Evolutionary conservation across 495 filamentous ascomycete genomes (phyloP).

Genomic region (Cercophora newfieldiana): DNA sequence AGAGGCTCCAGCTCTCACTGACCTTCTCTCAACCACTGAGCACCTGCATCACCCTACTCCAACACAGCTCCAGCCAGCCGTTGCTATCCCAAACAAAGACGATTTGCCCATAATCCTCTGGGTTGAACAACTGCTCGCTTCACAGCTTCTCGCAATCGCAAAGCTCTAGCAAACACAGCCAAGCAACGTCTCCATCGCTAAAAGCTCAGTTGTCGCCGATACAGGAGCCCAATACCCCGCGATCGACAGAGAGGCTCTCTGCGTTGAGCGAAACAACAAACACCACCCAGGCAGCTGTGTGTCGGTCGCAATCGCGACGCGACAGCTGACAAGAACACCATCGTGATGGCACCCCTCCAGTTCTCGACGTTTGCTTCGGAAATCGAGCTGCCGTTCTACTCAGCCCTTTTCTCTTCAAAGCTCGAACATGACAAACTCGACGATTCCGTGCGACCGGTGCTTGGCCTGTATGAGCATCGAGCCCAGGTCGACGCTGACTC

Average conservation of each 20-base stretch:
- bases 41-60: too few species aligned
- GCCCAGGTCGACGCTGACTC: conserved; percentile 64
- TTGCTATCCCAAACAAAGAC: neutral
- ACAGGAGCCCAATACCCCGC: neutral
- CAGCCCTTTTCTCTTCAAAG: conserved; percentile 81
- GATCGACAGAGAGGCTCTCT: neutral
- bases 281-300: neutral
- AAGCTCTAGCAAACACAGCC: neutral
- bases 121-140: neutral
- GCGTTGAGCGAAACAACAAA: neutral
- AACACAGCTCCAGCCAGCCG: neutral
- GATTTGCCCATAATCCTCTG: neutral
- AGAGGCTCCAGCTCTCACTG: neutral
- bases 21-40: neutral
- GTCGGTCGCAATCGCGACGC: neutral
- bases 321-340: neutral
- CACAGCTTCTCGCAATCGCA: neutral
- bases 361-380: conserved; percentile 90
- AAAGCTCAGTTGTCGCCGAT: neutral
- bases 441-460: conserved; percentile 79
- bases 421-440: conserved; percentile 96
- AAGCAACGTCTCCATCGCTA: neutral
- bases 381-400: conserved; percentile 93
- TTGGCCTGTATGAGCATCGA: conserved; percentile 89
- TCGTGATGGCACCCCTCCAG: conserved; percentile 27